phyloP scores from a whole-genome alignment of 192 early-diverging fungal genomes.

The Coemansia sp. region DNA sequence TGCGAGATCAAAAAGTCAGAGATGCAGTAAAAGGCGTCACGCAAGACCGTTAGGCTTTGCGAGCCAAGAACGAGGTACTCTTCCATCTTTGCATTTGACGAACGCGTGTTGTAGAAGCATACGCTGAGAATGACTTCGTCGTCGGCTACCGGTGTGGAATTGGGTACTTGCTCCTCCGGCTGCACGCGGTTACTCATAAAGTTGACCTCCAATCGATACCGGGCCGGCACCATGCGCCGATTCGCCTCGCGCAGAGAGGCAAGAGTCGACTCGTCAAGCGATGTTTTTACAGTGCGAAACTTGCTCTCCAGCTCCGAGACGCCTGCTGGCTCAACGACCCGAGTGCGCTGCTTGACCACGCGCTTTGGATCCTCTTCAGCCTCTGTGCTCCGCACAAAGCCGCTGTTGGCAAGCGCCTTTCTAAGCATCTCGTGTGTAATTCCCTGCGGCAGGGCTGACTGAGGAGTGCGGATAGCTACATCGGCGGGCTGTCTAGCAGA shows the following conservation, averaged over 20 bases:
- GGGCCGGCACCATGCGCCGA: constrained; percentile 53
- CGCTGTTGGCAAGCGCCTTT: constrained; percentile 49
- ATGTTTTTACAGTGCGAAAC: constrained; percentile 47
- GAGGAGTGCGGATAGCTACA: constrained; percentile 44
- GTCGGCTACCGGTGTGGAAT: constrained; percentile 45
- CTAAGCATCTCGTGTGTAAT: constrained; percentile 57
- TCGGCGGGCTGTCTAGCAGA: constrained; percentile 27
- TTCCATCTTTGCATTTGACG: constrained; percentile 59
- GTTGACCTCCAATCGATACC: constrained; percentile 57
- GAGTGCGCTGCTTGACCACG: constrained; percentile 36
- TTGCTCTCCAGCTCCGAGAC: constrained; percentile 55
- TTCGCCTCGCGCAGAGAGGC: constrained; percentile 55
- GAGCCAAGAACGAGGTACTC: constrained; percentile 71
- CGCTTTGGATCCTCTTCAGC: constrained; percentile 24
- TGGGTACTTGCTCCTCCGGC: constrained; percentile 22
- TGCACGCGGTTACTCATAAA: constrained; percentile 56
- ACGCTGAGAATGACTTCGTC: constrained; percentile 64
- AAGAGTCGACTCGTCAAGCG: constrained; percentile 53
- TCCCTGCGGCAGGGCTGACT: constrained; percentile 43
- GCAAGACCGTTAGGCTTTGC: constrained; percentile 66
- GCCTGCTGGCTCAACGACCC: constrained; percentile 45
- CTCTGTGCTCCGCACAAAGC: constrained; percentile 53
- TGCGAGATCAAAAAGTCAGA: constrained; percentile 64
- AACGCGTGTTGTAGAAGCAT: constrained; percentile 64
- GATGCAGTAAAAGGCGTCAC: constrained; percentile 73